Evolutionary conservation across 805 yeast species (phyloP).

Genomic region (Cyberlindnera americana): DNA sequence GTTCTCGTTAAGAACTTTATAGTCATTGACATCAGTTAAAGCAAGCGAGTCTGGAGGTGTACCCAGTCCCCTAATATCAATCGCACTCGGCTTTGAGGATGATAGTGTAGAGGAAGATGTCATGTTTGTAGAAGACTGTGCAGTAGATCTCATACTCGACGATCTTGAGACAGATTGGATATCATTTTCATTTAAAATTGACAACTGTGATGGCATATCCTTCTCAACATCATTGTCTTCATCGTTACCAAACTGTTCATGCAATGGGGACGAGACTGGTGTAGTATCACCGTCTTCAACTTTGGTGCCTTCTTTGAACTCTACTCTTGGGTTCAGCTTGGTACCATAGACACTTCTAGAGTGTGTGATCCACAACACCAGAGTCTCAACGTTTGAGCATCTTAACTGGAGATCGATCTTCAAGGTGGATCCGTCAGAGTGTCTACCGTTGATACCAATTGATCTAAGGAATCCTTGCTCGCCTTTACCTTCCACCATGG

Average conservation of each 20-base stretch:
- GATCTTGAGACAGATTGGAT: slow-evolving; percentile 26
- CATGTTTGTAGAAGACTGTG: slow-evolving; percentile 14
- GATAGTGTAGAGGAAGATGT: slow-evolving; percentile 15
- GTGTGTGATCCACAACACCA: slow-evolving; percentile 83
- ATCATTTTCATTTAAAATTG: slow-evolving; percentile 37
- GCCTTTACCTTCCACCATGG: slow-evolving; percentile 28
- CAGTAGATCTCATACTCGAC: slow-evolving; percentile 24
- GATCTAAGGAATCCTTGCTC: slow-evolving; percentile 57
- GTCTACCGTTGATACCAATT: slow-evolving; percentile 64
- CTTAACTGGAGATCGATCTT: slow-evolving; percentile 79
- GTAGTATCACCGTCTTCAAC: slow-evolving; percentile 5
- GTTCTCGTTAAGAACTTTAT: slow-evolving; percentile 17
- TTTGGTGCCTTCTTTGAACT: slow-evolving; percentile 15
- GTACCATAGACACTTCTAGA: slow-evolving; percentile 44
- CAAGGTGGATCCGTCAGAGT: slow-evolving; percentile 62
- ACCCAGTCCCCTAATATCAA: slow-evolving; percentile 7
- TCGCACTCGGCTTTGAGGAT: slow-evolving; percentile 7
- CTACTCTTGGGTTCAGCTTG: slow-evolving; percentile 17
- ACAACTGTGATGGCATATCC: slow-evolving; percentile 38
- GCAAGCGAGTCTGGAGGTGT: slow-evolving; percentile 8
- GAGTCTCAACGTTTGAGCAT: slow-evolving; percentile 54
- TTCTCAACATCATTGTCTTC: slow-evolving; percentile 28
- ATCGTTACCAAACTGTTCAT: slow-evolving; percentile 22
- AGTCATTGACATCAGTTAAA: slow-evolving; percentile 14
- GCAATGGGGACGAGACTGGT: neutral